Evolutionary conservation across 2,329 filamentous ascomycete genomes (phyloP), one percentile per base, ranked within the genome.

Genomic region (Colletotrichum costaricense): DNA sequence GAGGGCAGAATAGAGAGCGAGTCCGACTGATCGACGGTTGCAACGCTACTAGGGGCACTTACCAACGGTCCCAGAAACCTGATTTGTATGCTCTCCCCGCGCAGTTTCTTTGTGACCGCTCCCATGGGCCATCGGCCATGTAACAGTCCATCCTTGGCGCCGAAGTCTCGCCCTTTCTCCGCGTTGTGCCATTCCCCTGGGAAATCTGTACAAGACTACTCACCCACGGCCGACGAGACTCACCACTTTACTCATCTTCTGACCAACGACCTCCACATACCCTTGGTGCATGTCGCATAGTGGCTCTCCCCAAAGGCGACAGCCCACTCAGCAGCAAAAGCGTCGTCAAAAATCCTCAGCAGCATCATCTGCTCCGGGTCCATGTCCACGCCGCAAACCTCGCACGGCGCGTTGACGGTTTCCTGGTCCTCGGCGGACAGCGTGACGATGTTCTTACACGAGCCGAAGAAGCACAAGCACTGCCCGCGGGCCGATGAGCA

Each of bases 401-500:
- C 38, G 60, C 67, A 73, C 16, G 70, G 60, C 42, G 58, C 67
- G n/a, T 16, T n/a, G 4, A 69, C 59, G 12, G 67, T 64, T 16
- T 5, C 35, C 35, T 69, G 59, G 35, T 49, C 54, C 7, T 11
- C 28, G 5, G 30, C 22, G 4, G 58, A 58, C 12, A 70, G 55
- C 46, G 67, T 70, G 42, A 65, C 5, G 5, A 70, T 57, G 7
- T 30, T 22, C 8, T 26, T n/a, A 60, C 70, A 73, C 55, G 70
- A 70, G 35, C 70, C 70, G 60, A 73, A 73, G 60, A 73, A 66
- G 59, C 70, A 73, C 35, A 73, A 35, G 56, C 70, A 65, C 38
- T 8, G 30, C 22, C 26, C 60, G 7, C 22, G 2, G n/a, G 60
- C 67, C 19, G 16, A 14, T 33, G 12, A n/a, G 55, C 70, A 70